Conservation (phyloP, 2,329 filamentous ascomycete genomes). For the Chrysosporium keratinophilum region DNA sequence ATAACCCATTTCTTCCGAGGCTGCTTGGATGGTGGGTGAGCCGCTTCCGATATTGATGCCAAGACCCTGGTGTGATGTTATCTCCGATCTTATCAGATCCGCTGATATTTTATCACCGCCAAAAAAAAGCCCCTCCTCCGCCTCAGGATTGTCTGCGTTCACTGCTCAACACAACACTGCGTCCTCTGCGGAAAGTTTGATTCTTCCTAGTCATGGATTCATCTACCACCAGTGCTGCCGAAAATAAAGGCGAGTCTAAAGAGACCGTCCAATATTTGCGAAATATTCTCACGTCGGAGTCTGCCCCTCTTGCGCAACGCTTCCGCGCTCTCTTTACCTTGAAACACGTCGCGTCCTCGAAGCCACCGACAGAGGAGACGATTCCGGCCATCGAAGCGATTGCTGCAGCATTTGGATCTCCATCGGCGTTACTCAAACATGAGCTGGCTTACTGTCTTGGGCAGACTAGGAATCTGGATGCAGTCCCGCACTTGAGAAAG, state of each 20-base stretch:
- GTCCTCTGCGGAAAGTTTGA: background rate
- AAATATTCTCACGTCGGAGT: constrained; percentile 67
- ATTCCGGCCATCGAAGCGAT: constrained; percentile 66
- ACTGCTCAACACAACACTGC: background rate
- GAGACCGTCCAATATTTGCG: constrained; percentile 41
- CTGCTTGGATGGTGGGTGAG: too few species aligned
- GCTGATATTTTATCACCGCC: constrained; percentile 2
- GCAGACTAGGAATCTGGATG: constrained; percentile 69
- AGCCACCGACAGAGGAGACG: constrained; percentile 46
- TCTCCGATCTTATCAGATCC: constrained; percentile 11
- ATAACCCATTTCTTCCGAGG: too few species aligned
- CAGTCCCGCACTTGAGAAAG: constrained; percentile 59
- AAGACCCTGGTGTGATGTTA: background rate
- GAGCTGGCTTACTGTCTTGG: constrained; percentile 95
- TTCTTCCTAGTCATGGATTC: background rate
- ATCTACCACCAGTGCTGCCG: background rate
- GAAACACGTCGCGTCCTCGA: constrained; percentile 74
- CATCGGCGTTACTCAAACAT: constrained; percentile 86
- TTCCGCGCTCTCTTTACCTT: constrained; percentile 97
- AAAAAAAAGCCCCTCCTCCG: constrained; percentile 4
- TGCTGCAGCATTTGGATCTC: constrained; percentile 71
- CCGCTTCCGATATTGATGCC: background rate
- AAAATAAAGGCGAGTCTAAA: background rate
- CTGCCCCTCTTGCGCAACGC: constrained; percentile 70
- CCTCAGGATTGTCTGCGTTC: background rate